These are phyloP conservation scores for Aaosphaeria pasadenensis DNA, from an alignment of 2,329 filamentous ascomycete genomes.

Conservation along the genomic window DNA sequence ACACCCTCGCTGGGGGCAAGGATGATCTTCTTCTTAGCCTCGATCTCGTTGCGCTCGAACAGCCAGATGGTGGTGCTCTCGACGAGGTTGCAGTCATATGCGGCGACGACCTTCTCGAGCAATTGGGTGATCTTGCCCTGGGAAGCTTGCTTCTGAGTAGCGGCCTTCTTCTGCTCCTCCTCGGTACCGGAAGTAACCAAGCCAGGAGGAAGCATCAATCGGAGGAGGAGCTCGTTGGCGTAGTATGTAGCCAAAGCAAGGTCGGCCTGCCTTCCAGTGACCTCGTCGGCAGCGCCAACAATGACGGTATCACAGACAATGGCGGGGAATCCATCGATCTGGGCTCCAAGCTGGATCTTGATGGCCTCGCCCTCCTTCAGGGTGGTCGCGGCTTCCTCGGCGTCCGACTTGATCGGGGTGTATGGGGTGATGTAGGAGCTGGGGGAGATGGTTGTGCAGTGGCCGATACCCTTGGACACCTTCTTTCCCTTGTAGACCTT, in stretches of 20 bases:
- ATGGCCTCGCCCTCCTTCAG: constrained; percentile 83
- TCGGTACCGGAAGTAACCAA: constrained; percentile 78
- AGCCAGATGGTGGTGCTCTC: constrained; percentile 98
- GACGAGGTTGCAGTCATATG: constrained; percentile 87
- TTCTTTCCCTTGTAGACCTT: constrained; percentile 99
- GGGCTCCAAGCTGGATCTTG: constrained; percentile 98
- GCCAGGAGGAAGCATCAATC: constrained; percentile 89
- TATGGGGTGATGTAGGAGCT: constrained; percentile 94
- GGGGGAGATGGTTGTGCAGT: constrained; percentile 93
- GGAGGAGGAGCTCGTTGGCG: constrained; percentile 89
- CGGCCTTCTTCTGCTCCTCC: constrained; percentile 89
- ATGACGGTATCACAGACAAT: constrained; percentile 94
- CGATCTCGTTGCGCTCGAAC: constrained; percentile 96
- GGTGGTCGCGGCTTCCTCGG: constrained; percentile 74
- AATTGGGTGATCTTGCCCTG: constrained; percentile 84
- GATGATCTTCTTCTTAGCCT: constrained; percentile 98
- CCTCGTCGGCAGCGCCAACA: constrained; percentile 62
- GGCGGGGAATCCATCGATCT: constrained; percentile 95
- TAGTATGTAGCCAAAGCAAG: constrained; percentile 89
- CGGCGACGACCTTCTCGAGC: constrained; percentile 86
- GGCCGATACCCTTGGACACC: constrained; percentile 87
- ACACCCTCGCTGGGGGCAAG: constrained; percentile 79
- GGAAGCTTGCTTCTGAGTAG: constrained; percentile 75
- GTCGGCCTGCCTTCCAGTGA: constrained; percentile 79
- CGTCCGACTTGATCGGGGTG: constrained; percentile 84